Conservation (phyloP, 2,329 filamentous ascomycete species). For the Calycina marina region DNA sequence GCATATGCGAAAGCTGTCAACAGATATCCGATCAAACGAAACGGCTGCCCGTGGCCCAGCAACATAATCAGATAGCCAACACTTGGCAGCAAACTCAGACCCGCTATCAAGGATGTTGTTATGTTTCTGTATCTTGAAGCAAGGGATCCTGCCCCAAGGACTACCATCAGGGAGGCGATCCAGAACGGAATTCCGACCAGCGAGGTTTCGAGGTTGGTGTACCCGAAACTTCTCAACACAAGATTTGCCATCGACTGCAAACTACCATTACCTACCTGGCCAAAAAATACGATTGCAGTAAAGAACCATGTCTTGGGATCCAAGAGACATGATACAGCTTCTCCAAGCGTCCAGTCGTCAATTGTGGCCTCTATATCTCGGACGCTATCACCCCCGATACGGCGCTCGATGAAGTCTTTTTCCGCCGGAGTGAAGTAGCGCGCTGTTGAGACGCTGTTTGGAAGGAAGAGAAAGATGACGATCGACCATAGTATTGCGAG, state of each 20-base stretch:
- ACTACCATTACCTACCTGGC: slow-evolving; percentile 36
- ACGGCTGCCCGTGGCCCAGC: slow-evolving; percentile 6
- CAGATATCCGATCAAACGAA: slow-evolving; percentile 20
- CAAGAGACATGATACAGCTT: slow-evolving; percentile 35
- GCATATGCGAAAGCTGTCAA: slow-evolving; percentile 11
- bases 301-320: slow-evolving; percentile 43
- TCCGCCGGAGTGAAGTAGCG: neutral
- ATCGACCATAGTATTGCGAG: neutral
- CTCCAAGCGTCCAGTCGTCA: slow-evolving; percentile 29
- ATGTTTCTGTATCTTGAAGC: slow-evolving; percentile 22
- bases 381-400: neutral
- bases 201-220: slow-evolving; percentile 22
- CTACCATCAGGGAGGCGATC: slow-evolving; percentile 11
- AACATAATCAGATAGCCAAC: slow-evolving; percentile 19
- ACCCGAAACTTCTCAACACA: slow-evolving; percentile 24
- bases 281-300: slow-evolving; percentile 34
- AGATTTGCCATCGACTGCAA: slow-evolving; percentile 42
- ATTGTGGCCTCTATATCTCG: neutral
- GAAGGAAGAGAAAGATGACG: neutral
- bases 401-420: neutral
- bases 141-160: slow-evolving; percentile 18
- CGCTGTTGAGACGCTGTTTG: neutral
- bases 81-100: slow-evolving; percentile 11
- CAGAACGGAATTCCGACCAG: slow-evolving; percentile 13
- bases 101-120: slow-evolving; percentile 12